Base-by-base conservation (phyloP, 2,329 filamentous ascomycete species). In the Nemania serpens region DNA sequence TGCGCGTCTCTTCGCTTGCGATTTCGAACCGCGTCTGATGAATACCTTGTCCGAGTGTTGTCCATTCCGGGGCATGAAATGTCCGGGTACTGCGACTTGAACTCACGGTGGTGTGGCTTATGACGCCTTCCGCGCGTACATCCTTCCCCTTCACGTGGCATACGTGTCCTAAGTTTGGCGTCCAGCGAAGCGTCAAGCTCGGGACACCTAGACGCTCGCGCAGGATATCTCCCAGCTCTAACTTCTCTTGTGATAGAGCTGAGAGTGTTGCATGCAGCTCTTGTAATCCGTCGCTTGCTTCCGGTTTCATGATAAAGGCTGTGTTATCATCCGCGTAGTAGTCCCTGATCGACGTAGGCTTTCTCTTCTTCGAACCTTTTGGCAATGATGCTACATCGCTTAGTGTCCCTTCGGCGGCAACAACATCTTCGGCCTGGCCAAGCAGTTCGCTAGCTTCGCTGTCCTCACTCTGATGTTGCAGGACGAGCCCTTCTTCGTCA, bases 71-170 rank as follows among this genome's bases (percentile, higher is more conserved):
- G 4, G 92, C 80, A 71, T 97, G 89, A 73, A 97, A 94, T 1
- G 93, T 91, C 34, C 89, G 86, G 0, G 95, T 97, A 11, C 87
- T 89, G 68, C 92, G 95, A 68, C 90, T 94, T 2, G 91, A 89
- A 34, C 88, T 90, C 51, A 98, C 83, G 55, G 73, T 78, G 71
- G 71, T 68, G 62, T 58, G 4, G 68, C 61, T 17, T 61, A 68
- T 43, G 20, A 61, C 58, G 2, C 48, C 45, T 17, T 57, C 46
- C 34, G 48, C 72, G 18, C 76, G 78, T 46, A 84, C 79, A 69
- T 95, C 90, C 73, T 90, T 93, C 36, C 92, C 92, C 75, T 89
- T 95, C 69, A 98, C 84, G 73, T 98, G 93, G 69, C 91, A 93
- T 70, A 96, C 91, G 74, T 99, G 91, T 9, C 95, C 94, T 1